A percentile compares a stretch with the other conserved stretches of the same genome.
These are phyloP conservation scores for Papiliotrema nemorosa DNA, from an alignment of 1,284 basidiomycete genomes.

Conservation along the genomic window DNA sequence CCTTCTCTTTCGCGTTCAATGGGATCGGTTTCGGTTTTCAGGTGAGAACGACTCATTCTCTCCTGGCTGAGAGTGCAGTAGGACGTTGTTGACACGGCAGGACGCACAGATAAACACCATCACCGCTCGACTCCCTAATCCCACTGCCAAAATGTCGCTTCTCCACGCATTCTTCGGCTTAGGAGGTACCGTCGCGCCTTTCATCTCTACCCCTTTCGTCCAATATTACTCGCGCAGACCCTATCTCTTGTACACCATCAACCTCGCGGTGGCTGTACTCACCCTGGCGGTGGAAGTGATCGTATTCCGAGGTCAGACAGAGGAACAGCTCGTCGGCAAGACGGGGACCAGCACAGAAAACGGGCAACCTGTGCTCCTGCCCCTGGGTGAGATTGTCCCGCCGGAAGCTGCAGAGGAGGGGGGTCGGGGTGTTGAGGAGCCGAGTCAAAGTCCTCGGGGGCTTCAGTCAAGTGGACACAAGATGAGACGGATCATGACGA, in stretches of 20 bases:
- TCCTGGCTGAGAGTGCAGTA: not conserved
- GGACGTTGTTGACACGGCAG: conserved; percentile 8
- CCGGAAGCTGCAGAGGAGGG: not conserved
- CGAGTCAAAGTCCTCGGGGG: not conserved
- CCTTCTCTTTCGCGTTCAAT: not conserved
- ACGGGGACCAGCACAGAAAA: not conserved
- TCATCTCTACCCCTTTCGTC: conserved; percentile 62
- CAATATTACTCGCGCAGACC: conserved; percentile 8
- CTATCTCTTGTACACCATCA: conserved; percentile 15
- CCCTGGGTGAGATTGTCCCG: not conserved
- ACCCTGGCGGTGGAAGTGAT: conserved; percentile 3
- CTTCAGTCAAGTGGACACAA: conserved; percentile 4
- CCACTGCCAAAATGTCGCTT: conserved; percentile 15
- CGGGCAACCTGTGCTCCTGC: not conserved
- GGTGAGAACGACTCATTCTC: not conserved
- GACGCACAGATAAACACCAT: conserved; percentile 22
- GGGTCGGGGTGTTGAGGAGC: too few species aligned
- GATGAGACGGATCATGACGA: conserved; percentile 1
- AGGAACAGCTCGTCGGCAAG: conserved; percentile 10
- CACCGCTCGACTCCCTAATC: conserved; percentile 13
- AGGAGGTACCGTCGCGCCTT: conserved; percentile 60
- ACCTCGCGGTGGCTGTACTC: conserved; percentile 9
- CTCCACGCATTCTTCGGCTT: conserved; percentile 46
- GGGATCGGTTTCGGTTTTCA: conserved; percentile 4
- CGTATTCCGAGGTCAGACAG: conserved; percentile 10